These are phyloP conservation scores for Sarocladium brachiariae DNA, from an alignment of 2,329 filamentous ascomycete genomes.

Conservation along the genomic window DNA sequence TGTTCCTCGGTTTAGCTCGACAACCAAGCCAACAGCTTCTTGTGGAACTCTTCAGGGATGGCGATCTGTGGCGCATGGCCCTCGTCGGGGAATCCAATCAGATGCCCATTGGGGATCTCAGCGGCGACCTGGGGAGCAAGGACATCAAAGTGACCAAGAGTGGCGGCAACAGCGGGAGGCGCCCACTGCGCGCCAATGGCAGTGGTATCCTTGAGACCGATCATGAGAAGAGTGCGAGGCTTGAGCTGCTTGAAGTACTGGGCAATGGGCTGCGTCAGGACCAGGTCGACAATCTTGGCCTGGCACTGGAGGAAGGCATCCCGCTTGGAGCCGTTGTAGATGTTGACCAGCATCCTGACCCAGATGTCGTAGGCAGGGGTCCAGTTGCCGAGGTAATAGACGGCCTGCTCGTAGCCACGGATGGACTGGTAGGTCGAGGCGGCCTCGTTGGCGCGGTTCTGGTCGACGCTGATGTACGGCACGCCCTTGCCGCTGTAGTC, in stretches of 20 bases:
- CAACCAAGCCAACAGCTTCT: constrained; percentile 39
- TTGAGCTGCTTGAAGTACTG: constrained; percentile 41
- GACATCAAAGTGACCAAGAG: constrained; percentile 41
- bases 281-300: constrained; percentile 46
- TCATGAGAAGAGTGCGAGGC: constrained; percentile 39
- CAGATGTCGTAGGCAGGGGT: constrained; percentile 42
- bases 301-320: constrained; percentile 37
- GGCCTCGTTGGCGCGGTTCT: constrained; percentile 29
- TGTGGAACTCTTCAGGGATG: constrained; percentile 38
- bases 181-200: constrained; percentile 49
- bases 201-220: constrained; percentile 46
- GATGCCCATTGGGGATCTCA: constrained; percentile 35
- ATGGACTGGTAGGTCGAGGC: constrained; percentile 37
- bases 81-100: constrained; percentile 39
- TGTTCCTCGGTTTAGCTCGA: background rate
- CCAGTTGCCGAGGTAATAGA: constrained; percentile 45
- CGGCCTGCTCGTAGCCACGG: constrained; percentile 37
- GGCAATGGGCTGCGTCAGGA: constrained; percentile 44
- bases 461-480: constrained; percentile 37
- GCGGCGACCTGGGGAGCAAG: constrained; percentile 38
- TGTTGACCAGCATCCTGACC: constrained; percentile 47
- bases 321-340: constrained; percentile 40
- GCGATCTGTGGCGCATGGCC: constrained; percentile 50
- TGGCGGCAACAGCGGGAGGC: constrained; percentile 33
- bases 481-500: constrained; percentile 45